Evolutionary conservation across 345 rosid genomes (phyloP).

Genomic region (Stellera chamaejasme): DNA sequence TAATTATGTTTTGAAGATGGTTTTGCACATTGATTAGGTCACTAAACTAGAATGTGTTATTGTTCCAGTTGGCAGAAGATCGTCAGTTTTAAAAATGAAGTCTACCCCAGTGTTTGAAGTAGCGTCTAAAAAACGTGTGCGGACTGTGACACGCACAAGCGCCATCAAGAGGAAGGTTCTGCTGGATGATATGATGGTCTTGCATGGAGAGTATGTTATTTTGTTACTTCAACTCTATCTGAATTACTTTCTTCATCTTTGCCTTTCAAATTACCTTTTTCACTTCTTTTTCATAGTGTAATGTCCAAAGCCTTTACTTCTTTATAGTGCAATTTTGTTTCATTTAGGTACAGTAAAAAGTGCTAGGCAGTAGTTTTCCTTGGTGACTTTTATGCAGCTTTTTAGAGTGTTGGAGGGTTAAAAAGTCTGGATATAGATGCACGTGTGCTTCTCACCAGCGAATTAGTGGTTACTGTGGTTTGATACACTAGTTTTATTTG

Average conservation of each 20-base stretch:
- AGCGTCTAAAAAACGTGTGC: constrained; percentile 52
- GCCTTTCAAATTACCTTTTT: background rate
- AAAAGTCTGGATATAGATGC: background rate
- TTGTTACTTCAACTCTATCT: background rate
- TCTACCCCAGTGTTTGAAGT: constrained; percentile 59
- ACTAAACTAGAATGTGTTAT: constrained; percentile 3
- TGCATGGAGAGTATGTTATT: constrained; percentile 94
- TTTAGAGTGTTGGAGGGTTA: too few relatives aligned
- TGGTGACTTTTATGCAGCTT: too few relatives aligned
- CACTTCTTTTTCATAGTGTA: background rate
- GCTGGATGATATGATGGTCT: constrained; percentile 90
- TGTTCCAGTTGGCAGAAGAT: constrained; percentile 69
- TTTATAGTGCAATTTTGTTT: constrained; percentile 2
- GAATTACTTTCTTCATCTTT: background rate
- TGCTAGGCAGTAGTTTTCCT: background rate
- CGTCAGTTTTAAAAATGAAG: constrained; percentile 75
- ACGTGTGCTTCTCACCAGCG: background rate
- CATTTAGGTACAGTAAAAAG: background rate
- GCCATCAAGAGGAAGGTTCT: constrained; percentile 83
- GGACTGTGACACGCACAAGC: constrained; percentile 48
- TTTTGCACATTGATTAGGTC: background rate
- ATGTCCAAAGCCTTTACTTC: too few relatives aligned
- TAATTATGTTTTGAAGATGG: background rate
- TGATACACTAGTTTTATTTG: background rate
- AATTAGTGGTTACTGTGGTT: background rate